Conservation (phyloP, 2,329 filamentous ascomycete genomes). For the Trichoderma atroviride region DNA sequence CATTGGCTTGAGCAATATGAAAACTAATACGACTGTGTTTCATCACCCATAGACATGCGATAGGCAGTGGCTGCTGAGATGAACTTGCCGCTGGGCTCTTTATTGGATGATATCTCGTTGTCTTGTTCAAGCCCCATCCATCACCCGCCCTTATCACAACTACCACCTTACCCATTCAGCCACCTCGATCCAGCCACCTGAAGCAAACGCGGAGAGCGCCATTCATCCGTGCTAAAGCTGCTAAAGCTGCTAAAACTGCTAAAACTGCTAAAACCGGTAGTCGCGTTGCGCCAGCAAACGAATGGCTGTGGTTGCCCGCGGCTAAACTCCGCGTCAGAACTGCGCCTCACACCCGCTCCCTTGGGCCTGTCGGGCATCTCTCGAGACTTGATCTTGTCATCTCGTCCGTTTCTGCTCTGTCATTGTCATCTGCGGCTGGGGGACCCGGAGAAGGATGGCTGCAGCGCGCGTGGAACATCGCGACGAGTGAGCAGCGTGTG, state of each 20-base stretch:
- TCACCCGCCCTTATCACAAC: neutral
- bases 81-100: too few relatives aligned
- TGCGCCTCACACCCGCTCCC: constrained; percentile 13
- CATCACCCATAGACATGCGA: too few relatives aligned
- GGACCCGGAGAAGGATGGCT: constrained; percentile 7
- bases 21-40: neutral
- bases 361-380: constrained; percentile 13
- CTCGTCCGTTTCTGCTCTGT: neutral
- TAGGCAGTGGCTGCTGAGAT: too few relatives aligned
- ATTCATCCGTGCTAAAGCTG: neutral
- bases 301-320: constrained; percentile 14
- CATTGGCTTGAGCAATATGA: neutral
- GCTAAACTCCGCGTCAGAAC: constrained; percentile 22
- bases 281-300: neutral
- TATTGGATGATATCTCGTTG: neutral
- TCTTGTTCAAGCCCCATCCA: neutral
- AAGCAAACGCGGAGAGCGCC: neutral
- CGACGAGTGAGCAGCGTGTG: constrained; percentile 6
- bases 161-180: neutral
- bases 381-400: neutral
- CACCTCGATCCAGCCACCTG: neutral
- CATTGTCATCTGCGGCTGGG: constrained; percentile 4
- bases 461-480: neutral
- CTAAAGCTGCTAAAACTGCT: neutral
- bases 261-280: neutral